A percentile compares a stretch with the other conserved stretches of the same genome.
phyloP scores from a whole-genome alignment of 1,284 basidiomycete genomes.

The Leucocoprinus gongylophorus region DNA sequence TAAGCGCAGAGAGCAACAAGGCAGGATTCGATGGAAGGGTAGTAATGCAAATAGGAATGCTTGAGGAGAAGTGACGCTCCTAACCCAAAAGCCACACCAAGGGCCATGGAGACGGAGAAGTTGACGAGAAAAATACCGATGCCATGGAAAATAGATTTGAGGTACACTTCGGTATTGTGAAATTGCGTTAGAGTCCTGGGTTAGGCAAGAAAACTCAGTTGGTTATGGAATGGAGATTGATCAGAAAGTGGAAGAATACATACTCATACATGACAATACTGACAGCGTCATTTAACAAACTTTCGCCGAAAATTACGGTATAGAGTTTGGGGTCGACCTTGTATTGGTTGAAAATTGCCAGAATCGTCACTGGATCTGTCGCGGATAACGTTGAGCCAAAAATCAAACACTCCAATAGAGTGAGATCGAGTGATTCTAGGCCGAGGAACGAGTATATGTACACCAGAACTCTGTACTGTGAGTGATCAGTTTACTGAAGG shows the following conservation, averaged over 20 bases:
- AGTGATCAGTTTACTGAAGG: conserved; percentile 33
- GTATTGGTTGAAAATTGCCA: conserved; percentile 98
- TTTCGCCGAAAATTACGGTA: conserved; percentile 97
- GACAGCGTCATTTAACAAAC: conserved; percentile 96
- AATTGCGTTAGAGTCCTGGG: conserved; percentile 85
- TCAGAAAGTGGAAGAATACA: conserved; percentile 34
- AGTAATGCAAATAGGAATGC: conserved; percentile 84
- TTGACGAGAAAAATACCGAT: conserved; percentile 95
- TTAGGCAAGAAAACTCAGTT: not conserved
- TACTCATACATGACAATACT: conserved; percentile 99
- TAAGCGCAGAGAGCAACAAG: conserved; percentile 93
- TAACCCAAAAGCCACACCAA: conserved; percentile 90
- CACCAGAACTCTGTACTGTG: conserved; percentile 74
- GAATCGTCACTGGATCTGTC: conserved; percentile 96
- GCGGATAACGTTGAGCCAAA: conserved; percentile 97
- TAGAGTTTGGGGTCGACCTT: conserved; percentile 99
- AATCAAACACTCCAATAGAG: conserved; percentile 86
- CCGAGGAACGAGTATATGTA: conserved; percentile 94
- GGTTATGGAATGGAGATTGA: not conserved
- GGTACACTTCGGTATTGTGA: conserved; percentile 82
- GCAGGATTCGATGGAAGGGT: conserved; percentile 91
- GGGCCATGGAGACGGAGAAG: conserved; percentile 89
- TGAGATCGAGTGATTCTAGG: conserved; percentile 76
- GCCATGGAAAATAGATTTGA: conserved; percentile 90
- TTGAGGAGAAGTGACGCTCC: conserved; percentile 90